Percentiles rank a stretch among this genome's conserved stretches.
These are phyloP conservation scores for Hypoxylon fragiforme DNA, from an alignment of 495 filamentous ascomycete species.

Conservation along the genomic window DNA sequence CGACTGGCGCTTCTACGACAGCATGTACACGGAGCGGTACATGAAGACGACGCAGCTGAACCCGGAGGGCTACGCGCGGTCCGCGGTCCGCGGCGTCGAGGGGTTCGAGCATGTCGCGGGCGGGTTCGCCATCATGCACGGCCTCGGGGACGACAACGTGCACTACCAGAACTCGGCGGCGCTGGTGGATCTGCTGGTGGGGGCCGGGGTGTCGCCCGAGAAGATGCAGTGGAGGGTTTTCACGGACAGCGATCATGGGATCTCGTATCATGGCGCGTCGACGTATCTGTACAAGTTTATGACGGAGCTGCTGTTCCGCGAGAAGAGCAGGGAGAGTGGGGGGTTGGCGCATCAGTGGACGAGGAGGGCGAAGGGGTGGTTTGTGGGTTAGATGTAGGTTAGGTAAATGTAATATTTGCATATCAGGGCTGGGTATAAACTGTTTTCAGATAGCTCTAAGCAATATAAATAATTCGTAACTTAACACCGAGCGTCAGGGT, in stretches of 20 bases:
- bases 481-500: too few species aligned
- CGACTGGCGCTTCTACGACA: constrained; percentile 67
- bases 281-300: constrained; percentile 57
- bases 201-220: constrained; percentile 51
- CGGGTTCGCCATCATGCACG: constrained; percentile 57
- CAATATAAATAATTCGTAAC: too few species aligned
- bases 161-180: constrained; percentile 61
- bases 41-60: constrained; percentile 60
- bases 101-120: constrained; percentile 59
- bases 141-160: constrained; percentile 63
- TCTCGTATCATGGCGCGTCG: constrained; percentile 49
- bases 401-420: not conserved
- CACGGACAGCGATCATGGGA: constrained; percentile 59
- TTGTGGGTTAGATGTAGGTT: not conserved
- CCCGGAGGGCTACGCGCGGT: constrained; percentile 49
- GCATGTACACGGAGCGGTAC: constrained; percentile 66
- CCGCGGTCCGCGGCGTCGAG: constrained; percentile 45
- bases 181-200: constrained; percentile 55
- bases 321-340: constrained; percentile 46
- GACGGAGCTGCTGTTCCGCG: constrained; percentile 50
- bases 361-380: constrained; percentile 21
- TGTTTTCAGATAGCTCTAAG: too few species aligned
- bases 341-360: constrained; percentile 50
- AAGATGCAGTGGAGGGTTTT: constrained; percentile 57
- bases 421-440: too few species aligned